Evolutionary conservation across 169 alveolate genomes (phyloP), one percentile per base, ranked within the genome.

Genomic region (Perkinsus chesapeaki): DNA sequence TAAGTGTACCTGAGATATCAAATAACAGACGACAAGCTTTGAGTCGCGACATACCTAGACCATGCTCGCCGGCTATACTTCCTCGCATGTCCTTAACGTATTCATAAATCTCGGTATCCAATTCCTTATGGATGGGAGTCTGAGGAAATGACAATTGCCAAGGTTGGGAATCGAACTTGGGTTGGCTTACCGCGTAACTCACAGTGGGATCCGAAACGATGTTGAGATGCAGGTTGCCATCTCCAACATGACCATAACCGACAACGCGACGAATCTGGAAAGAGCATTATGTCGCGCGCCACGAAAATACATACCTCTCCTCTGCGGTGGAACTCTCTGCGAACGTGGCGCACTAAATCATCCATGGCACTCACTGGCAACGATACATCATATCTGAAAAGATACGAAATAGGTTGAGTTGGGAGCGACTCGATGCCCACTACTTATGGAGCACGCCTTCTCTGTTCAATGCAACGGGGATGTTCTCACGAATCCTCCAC

Each of bases 191-290:
- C 60, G 60, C 36, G 36, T 90, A 36, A 34, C 20, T 1, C 0
- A 12, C 92, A 90, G 39, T 39, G 7, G 31, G 47, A 38, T 93
- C 60, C 0, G 91, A 92, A 19, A 95, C 93, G 31, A 96, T 94
- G 92, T 95, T 96, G 0, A 97, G 39, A 92, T 97, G 98, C 3
- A 97, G 90, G 92, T 97, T 97, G 39, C 98, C 97, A 93, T 97
- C 98, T 0, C 98, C 98, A 23, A 97, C 95, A 94, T 97, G 98
- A 0, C 98, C 97, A 73, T 95, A 97, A 1, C 97, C 97, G 0
- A 93, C 93, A 39, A 43, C 60, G 16, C 60, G 60, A 16, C 60
- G 60, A 16, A 43, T 43, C 60, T 43, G 60, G 73, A 48, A 43
- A 43, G 20, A 31, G 60, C 73, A 39, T 73, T 48, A n/a, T n/a